Conservation (phyloP, 495 filamentous ascomycete genomes). For the Penicillium chermesinum region DNA sequence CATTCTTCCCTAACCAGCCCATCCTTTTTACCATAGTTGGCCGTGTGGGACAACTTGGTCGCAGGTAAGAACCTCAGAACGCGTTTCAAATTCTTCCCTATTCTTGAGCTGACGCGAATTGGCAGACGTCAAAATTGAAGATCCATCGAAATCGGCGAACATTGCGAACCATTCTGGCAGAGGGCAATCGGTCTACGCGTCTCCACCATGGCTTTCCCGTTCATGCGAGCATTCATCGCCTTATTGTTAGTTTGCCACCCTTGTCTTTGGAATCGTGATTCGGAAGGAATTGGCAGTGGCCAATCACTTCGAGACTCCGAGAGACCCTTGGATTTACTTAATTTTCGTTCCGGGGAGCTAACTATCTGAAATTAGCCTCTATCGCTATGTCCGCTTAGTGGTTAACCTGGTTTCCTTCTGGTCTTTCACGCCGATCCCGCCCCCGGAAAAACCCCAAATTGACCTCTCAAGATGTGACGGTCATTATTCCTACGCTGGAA, state of each 20-base stretch:
- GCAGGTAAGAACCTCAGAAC: constrained; percentile 1
- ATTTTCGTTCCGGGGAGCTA: constrained; percentile 1
- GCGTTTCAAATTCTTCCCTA: too few species aligned
- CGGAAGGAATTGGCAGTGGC: too few species aligned
- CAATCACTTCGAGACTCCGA: too few species aligned
- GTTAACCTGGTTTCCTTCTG: constrained; percentile 62
- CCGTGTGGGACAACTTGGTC: constrained; percentile 5
- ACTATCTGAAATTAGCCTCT: constrained; percentile 32
- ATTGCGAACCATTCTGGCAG: background rate
- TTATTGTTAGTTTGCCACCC: constrained; percentile 51
- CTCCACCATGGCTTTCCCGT: constrained; percentile 44
- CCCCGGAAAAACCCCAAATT: constrained; percentile 58
- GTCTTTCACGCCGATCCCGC: constrained; percentile 57
- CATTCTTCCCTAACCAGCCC: constrained; percentile 16
- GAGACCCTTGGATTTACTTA: too few species aligned
- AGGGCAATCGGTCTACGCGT: background rate
- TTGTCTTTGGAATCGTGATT: too few species aligned
- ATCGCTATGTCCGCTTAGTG: constrained; percentile 61
- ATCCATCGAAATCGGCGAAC: constrained; percentile 1
- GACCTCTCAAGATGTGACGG: constrained; percentile 65
- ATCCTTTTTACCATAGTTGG: background rate
- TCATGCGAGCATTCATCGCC: constrained; percentile 42
- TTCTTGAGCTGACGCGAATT: too few species aligned
- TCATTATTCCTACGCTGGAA: constrained; percentile 68
- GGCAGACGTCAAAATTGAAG: background rate